Base-by-base conservation (phyloP, 305 asterid species). In the Andrographis paniculata region DNA sequence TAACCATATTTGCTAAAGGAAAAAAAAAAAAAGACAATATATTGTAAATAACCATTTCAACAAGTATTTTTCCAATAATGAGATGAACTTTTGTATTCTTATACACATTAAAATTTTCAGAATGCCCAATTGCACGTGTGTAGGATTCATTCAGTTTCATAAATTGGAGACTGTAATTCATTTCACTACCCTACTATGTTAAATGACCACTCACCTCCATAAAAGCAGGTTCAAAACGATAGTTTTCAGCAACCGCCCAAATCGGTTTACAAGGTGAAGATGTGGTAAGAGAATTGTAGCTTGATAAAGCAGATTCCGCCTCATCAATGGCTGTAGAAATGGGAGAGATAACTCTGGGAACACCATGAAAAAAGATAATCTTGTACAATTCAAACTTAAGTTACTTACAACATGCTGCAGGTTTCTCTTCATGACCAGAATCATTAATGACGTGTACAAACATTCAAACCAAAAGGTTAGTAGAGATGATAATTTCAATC, bases 201-300 rank as follows among this genome's bases (percentile, higher is more conserved):
- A n/a, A n/a, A n/a, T n/a, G n/a, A n/a, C n/a, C n/a, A n/a, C n/a
- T n/a, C n/a, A 89, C 97, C 97, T 89, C 98, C 56, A 80, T 77
- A 56, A 89, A 82, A 64, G 86, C 85, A 61, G 95, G 95, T 67
- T 89, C 98, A 62, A 89, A 89, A 48, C 98, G 94, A 69, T 82
- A 89, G 69, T 89, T 89, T 68, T 89, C 98, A 53, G 98, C 98
- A 59, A 89, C 69, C 13, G 84, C 94, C 95, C 98, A 89, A 50
- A 89, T 71, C 19, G 95, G 78, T n/a, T 37, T 37, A n/a, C 42
- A 13, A 14, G 18, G 42, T 17, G 14, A 3, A 50, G 75, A 59
- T 24, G 71, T 50, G 20, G 60, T 50, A 20, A 77, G 24, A 67
- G 98, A 69, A 42, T 55, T 68, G 69, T 80, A 85, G 55, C 71